These are phyloP conservation scores for Daldinia sp. DNA, from an alignment of 2,329 filamentous ascomycete genomes.

Conservation along the genomic window DNA sequence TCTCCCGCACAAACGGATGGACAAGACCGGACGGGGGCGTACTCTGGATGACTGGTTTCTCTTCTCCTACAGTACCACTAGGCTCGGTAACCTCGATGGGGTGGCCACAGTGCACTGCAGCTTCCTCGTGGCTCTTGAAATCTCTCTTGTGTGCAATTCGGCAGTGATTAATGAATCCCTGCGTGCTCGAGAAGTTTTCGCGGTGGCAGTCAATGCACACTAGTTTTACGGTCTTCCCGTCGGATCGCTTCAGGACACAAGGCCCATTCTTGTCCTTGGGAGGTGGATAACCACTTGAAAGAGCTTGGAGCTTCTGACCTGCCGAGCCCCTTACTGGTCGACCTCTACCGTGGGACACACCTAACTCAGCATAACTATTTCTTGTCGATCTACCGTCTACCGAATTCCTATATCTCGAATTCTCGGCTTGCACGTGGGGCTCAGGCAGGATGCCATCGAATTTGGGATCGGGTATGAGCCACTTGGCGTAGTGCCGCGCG, in stretches of 20 bases:
- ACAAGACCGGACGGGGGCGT: conserved; percentile 59
- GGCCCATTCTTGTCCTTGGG: conserved; percentile 85
- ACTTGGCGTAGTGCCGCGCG: conserved; percentile 91
- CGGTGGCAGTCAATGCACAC: conserved; percentile 89
- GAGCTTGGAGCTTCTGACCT: conserved; percentile 71
- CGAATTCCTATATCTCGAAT: conserved; percentile 55
- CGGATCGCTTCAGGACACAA: conserved; percentile 83
- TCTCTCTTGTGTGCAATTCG: conserved; percentile 93
- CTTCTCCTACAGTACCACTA: conserved; percentile 56
- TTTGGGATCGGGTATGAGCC: conserved; percentile 86
- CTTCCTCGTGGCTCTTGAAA: conserved; percentile 95
- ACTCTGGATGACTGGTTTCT: conserved; percentile 45
- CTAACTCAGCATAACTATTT: conserved; percentile 71
- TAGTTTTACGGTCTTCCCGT: conserved; percentile 87
- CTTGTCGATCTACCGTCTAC: conserved; percentile 81
- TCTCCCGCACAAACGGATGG: conserved; percentile 67
- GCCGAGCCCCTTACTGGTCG: conserved; percentile 59
- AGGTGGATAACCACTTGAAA: conserved; percentile 74
- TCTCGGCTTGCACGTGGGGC: conserved; percentile 53
- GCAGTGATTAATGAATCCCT: conserved; percentile 99
- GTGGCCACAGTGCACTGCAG: conserved; percentile 86
- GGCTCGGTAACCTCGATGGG: conserved; percentile 75
- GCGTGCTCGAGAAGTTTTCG: conserved; percentile 93
- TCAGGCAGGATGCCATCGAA: conserved; percentile 76
- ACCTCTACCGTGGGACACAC: conserved; percentile 55